Conservation (phyloP, 768 basidiomycete species). For the Termitomyces sp. region DNA sequence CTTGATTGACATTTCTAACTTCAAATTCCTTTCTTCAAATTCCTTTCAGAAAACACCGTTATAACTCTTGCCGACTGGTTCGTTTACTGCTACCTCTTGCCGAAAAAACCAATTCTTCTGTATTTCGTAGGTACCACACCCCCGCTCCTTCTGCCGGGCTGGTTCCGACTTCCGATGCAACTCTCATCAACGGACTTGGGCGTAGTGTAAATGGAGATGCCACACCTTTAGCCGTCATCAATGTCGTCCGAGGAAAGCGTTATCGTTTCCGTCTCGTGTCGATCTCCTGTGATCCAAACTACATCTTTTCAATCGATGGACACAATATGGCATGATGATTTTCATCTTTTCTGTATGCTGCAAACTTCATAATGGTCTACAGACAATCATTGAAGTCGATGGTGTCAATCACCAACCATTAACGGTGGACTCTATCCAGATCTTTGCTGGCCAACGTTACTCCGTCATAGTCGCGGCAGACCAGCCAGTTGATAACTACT, state of each 20-base stretch:
- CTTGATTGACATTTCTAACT: not conserved
- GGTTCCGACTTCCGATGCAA: not conserved
- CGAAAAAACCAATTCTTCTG: not conserved
- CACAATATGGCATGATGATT: conserved; percentile 27
- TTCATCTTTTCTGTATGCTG: not conserved
- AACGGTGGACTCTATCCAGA: not conserved
- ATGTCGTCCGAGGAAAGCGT: conserved; percentile 25
- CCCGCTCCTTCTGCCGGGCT: not conserved
- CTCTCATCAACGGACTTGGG: conserved; percentile 2
- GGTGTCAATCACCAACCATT: not conserved
- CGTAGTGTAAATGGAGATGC: not conserved
- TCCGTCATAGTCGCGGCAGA: not conserved
- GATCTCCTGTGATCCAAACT: conserved; percentile 28
- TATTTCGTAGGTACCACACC: not conserved
- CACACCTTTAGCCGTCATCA: conserved; percentile 28
- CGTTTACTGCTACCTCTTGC: not conserved
- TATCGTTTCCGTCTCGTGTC: conserved; percentile 32
- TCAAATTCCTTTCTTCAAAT: not conserved
- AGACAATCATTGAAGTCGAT: conserved; percentile 1
- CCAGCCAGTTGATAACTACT: not conserved
- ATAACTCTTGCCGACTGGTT: conserved; percentile 2
- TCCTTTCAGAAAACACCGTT: not conserved
- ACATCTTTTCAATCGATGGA: conserved; percentile 38
- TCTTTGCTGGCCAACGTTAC: conserved; percentile 1
- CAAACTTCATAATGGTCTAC: not conserved